Base-by-base conservation (phyloP, 306 rosid species). In the Gastrolobium villosum region DNA sequence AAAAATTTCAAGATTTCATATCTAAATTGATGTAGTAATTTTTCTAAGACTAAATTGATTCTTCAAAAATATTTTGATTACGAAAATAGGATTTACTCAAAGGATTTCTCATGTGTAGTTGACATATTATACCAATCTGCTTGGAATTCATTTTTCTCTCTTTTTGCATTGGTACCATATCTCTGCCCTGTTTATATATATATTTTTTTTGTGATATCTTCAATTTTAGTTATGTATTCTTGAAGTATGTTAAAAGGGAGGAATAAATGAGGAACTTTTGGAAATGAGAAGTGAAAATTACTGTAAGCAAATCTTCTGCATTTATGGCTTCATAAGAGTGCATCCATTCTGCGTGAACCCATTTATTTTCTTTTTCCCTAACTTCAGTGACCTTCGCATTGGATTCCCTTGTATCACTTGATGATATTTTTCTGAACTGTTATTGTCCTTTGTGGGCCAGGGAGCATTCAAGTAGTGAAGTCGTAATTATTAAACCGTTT, bases 391-490 rank as follows among this genome's bases (percentile, higher is more conserved):
- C 77, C 10, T 70, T 41, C 57, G 49, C 96, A 81, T 92, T 91
- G 98, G 94, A 92, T 90, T 57, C 96, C 80, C 50, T 30, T 70
- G 62, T 70, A 83, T 61, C 82, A 55, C 79, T 83, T 54, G 71
- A 76, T 91, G 89, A 82, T 78, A 59, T 65, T 75, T 79, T 76
- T 71, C 83, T 82, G 74, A 71, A 84, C 82, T 62, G 54, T 70
- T 84, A 53, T 87, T 83, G 93, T 84, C 34, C 50, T 80, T 80
- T 82, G 94, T 88, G 90, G 95, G 94, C 59, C 91, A 80, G 87
- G 82, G 65, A 81, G 89, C 93, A 86, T 88, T 94, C 86, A 88
- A 88, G 88, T 37, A 79, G 64, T 32, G 49, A 64, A 76, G 77
- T 82, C 81, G 75, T 77, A 81, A 79, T 65, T 80, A 81, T 78